Evolutionary conservation across 2,329 filamentous ascomycete genomes (phyloP).

Genomic region (Hymenoscyphus salicellus): DNA sequence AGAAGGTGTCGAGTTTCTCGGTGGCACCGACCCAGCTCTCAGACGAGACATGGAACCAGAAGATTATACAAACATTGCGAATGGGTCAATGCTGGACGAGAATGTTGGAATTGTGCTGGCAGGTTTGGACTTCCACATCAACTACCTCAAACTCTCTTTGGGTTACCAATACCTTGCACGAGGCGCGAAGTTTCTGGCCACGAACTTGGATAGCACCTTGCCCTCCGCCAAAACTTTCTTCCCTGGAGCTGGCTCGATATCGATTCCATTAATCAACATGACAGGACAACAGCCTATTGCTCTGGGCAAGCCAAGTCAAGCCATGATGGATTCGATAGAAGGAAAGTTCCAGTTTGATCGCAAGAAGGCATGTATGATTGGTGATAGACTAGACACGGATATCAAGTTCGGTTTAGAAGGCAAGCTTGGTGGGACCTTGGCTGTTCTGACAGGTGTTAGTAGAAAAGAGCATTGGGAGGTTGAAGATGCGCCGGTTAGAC

Average conservation of each 20-base stretch:
- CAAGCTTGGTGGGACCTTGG: conserved; percentile 83
- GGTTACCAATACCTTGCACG: conserved; percentile 82
- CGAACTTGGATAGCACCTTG: conserved; percentile 87
- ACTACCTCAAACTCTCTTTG: conserved; percentile 85
- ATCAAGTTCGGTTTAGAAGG: conserved; percentile 94
- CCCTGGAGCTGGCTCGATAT: conserved; percentile 83
- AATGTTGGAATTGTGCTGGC: conserved; percentile 87
- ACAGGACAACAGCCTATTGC: conserved; percentile 67
- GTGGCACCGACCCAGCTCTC: conserved; percentile 78
- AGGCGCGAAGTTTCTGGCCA: conserved; percentile 85
- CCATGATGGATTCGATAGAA: conserved; percentile 99
- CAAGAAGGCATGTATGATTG: conserved; percentile 87
- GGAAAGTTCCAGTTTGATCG: conserved; percentile 90
- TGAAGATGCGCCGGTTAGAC: conserved; percentile 64
- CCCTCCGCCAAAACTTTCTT: conserved; percentile 81
- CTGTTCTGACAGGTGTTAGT: conserved; percentile 85
- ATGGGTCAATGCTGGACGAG: conserved; percentile 73
- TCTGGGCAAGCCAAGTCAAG: conserved; percentile 91
- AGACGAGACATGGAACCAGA: conserved; percentile 75
- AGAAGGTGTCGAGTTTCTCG: conserved; percentile 76
- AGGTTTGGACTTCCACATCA: conserved; percentile 90
- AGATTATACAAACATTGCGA: conserved; percentile 77
- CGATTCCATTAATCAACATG: conserved; percentile 74
- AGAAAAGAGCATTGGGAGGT: conserved; percentile 80
- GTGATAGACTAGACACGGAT: conserved; percentile 90